phyloP scores from a whole-genome alignment of 2,329 filamentous ascomycete species.

The Scytalidium sp. region DNA sequence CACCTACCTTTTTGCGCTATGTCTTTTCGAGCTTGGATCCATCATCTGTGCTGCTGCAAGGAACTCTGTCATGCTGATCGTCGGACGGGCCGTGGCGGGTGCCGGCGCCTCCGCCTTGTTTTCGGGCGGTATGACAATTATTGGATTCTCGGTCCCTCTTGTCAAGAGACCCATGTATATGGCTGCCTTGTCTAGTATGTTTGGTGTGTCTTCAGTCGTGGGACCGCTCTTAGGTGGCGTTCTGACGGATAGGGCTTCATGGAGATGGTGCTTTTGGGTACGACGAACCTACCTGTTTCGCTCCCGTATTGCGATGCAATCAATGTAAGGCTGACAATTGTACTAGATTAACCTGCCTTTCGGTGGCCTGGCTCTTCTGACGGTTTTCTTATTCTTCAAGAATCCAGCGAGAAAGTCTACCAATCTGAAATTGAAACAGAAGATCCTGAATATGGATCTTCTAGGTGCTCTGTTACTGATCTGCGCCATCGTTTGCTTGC shows the following conservation, averaged over 20 bases:
- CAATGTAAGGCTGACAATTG: conserved; percentile 21
- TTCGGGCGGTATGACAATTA: conserved; percentile 30
- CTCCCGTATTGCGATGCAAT: neutral
- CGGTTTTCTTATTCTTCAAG: conserved; percentile 42
- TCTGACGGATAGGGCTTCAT: conserved; percentile 34
- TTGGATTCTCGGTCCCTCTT: conserved; percentile 35
- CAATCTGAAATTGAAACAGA: conserved; percentile 32
- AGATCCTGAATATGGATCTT: conserved; percentile 46
- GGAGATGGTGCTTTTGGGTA: conserved; percentile 33
- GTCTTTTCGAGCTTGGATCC: conserved; percentile 33
- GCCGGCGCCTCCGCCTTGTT: conserved; percentile 31
- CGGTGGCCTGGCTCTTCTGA: conserved; percentile 33
- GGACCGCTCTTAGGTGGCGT: conserved; percentile 35
- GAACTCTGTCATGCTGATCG: conserved; percentile 31
- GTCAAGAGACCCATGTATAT: conserved; percentile 28
- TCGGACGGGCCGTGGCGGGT: conserved; percentile 32
- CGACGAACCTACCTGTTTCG: conserved; percentile 26
- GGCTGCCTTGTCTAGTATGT: conserved; percentile 28
- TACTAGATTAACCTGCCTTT: conserved; percentile 39
- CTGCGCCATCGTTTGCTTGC: conserved; percentile 38
- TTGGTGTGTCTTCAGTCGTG: conserved; percentile 28
- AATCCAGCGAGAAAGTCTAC: conserved; percentile 26
- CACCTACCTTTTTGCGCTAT: conserved; percentile 26
- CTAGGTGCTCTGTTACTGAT: conserved; percentile 44
- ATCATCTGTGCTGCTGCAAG: conserved; percentile 31